Evolutionary conservation across 257 asterid genomes (phyloP).

Genomic region (Scutellaria galericulata): DNA sequence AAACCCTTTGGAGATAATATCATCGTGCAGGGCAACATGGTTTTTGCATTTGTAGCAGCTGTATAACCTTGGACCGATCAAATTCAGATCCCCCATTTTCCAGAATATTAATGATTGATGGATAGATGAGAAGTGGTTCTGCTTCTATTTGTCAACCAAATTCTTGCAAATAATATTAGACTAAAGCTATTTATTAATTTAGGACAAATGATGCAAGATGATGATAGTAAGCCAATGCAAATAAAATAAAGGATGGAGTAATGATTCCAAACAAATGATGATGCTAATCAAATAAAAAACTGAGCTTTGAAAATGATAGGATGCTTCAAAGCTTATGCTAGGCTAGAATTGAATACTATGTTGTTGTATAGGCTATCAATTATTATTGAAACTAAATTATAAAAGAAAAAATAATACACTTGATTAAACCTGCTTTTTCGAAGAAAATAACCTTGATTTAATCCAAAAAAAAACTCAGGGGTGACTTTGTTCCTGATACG

Average conservation of each 20-base stretch:
- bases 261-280: constrained; percentile 36
- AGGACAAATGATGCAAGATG: not conserved
- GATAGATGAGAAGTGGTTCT: too few relatives aligned
- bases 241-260: constrained; percentile 38
- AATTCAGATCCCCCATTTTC: constrained; percentile 36
- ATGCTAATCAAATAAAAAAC: constrained; percentile 28
- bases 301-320: constrained; percentile 26
- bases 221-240: constrained; percentile 25
- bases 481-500: too few relatives aligned
- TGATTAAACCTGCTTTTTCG: too few relatives aligned
- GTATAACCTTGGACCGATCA: constrained; percentile 53
- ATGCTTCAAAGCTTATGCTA: not conserved
- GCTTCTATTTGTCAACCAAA: too few relatives aligned
- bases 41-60: constrained; percentile 74
- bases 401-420: too few relatives aligned
- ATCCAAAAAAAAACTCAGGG: too few relatives aligned
- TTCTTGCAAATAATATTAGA: too few relatives aligned
- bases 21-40: constrained; percentile 65
- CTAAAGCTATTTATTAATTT: too few relatives aligned
- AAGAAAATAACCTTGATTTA: too few relatives aligned
- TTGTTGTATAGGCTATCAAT: constrained; percentile 26
- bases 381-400: not conserved
- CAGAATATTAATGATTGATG: not conserved
- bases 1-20: constrained; percentile 60
- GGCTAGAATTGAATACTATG: not conserved